A percentile compares a stretch with the other conserved stretches of the same genome.
phyloP scores from a whole-genome alignment of 2,329 filamentous ascomycete genomes.

The Curvularia hawaiiensis region DNA sequence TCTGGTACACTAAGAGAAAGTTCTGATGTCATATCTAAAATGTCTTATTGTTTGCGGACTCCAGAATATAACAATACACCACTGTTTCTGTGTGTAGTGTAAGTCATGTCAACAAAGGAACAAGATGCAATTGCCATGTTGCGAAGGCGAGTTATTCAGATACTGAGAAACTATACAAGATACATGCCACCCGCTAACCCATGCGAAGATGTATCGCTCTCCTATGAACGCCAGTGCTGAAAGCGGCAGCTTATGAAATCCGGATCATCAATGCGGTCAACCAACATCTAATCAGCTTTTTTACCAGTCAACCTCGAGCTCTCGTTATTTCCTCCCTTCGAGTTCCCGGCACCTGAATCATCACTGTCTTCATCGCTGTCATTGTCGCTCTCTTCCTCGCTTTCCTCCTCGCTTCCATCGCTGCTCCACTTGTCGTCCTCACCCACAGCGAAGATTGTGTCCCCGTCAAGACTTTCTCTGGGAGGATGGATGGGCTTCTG shows the following conservation, averaged over 20 bases:
- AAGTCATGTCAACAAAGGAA: neutral
- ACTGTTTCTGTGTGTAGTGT: neutral
- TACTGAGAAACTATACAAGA: conserved; percentile 3
- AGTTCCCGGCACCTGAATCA: conserved; percentile 29
- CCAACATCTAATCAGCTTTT: conserved; percentile 38
- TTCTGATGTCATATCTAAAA: conserved; percentile 13
- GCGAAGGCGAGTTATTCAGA: conserved; percentile 14
- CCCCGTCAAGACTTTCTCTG: conserved; percentile 75
- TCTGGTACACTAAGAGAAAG: neutral
- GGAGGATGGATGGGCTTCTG: conserved; percentile 57
- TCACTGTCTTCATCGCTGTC: conserved; percentile 8
- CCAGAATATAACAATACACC: neutral
- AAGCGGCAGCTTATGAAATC: conserved; percentile 7
- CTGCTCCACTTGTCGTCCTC: conserved; percentile 86
- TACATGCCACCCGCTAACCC: conserved; percentile 10
- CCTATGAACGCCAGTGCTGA: conserved; percentile 18
- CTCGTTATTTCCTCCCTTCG: conserved; percentile 43
- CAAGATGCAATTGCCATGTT: neutral
- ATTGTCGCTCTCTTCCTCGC: conserved; percentile 12
- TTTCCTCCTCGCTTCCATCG: conserved; percentile 47
- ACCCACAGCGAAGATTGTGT: conserved; percentile 94
- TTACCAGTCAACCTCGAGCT: conserved; percentile 40
- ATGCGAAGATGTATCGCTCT: conserved; percentile 9
- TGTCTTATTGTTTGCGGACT: conserved; percentile 26
- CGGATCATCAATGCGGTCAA: conserved; percentile 4